These are phyloP conservation scores for Geotrichum citri-aurantii DNA, from an alignment of 1,139 yeast genomes.

Conservation along the genomic window DNA sequence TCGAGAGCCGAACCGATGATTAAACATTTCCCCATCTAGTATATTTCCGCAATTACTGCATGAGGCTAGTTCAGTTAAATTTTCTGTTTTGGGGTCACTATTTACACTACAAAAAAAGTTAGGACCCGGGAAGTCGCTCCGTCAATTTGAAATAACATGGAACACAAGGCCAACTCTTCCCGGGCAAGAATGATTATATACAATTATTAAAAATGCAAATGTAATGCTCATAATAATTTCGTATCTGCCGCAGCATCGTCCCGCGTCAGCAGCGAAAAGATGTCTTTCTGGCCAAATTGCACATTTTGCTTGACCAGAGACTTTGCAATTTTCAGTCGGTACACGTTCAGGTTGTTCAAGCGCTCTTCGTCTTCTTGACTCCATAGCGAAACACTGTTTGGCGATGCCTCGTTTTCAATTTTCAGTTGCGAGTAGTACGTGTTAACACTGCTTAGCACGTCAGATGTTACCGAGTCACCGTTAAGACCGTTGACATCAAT, in stretches of 20 bases:
- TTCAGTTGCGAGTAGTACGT: not conserved
- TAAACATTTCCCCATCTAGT: not conserved
- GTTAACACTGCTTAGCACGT: conserved; percentile 22
- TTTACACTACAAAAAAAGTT: not conserved
- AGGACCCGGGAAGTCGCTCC: not conserved
- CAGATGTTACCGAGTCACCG: conserved; percentile 37
- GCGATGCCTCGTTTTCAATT: conserved; percentile 3
- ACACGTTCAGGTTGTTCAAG: conserved; percentile 30
- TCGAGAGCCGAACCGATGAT: not conserved
- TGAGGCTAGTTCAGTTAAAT: not conserved
- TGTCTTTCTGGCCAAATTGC: not conserved
- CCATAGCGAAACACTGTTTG: conserved; percentile 32
- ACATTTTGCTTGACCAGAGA: not conserved
- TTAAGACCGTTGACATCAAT: conserved; percentile 42
- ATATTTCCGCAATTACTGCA: not conserved
- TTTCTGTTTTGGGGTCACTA: not conserved
- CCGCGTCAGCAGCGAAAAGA: not conserved
- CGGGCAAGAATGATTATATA: not conserved
- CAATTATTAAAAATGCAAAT: not conserved
- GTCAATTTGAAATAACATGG: not conserved
- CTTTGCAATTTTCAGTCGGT: conserved; percentile 26
- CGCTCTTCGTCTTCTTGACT: conserved; percentile 34
- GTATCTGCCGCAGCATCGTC: not conserved
- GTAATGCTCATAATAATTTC: not conserved
- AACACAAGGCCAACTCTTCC: not conserved